These are phyloP conservation scores for Cercospora citrullina DNA, from an alignment of 2,329 filamentous ascomycete genomes.

Conservation along the genomic window DNA sequence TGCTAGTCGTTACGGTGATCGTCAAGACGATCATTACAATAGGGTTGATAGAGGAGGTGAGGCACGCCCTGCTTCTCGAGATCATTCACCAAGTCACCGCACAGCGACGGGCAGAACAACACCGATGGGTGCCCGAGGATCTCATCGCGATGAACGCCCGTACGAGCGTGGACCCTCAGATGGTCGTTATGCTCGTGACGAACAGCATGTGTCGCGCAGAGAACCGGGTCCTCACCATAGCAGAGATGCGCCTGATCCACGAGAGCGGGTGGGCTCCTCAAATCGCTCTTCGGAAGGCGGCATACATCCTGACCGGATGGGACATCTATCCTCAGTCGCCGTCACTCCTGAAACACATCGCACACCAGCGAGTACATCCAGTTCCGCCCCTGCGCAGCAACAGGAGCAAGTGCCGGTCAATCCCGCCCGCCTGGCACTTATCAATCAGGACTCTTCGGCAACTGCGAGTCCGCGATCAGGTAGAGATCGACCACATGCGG, in stretches of 20 bases:
- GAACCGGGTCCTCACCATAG: slow-evolving; percentile 18
- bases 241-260: slow-evolving; percentile 17
- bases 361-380: slow-evolving; percentile 10
- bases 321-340: slow-evolving; percentile 23
- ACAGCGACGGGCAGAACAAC: slow-evolving; percentile 42
- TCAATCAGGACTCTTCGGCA: slow-evolving; percentile 33
- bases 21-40: slow-evolving; percentile 44
- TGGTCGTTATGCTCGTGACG: slow-evolving; percentile 23
- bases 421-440: slow-evolving; percentile 47
- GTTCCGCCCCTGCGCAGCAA: slow-evolving; percentile 11
- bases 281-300: slow-evolving; percentile 19
- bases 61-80: slow-evolving; percentile 38
- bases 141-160: slow-evolving; percentile 26
- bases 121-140: slow-evolving; percentile 8
- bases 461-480: slow-evolving; percentile 13
- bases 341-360: slow-evolving; percentile 21
- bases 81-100: slow-evolving; percentile 43
- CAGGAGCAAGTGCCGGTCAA: slow-evolving; percentile 38
- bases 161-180: slow-evolving; percentile 21
- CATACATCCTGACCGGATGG: slow-evolving; percentile 26
- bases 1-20: slow-evolving; percentile 34
- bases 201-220: slow-evolving; percentile 21
- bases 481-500: slow-evolving; percentile 28
- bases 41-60: slow-evolving; percentile 48
- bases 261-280: slow-evolving; percentile 18